Base-by-base conservation (phyloP, 192 early-diverging fungal genomes). In the Coemansia sp. region DNA sequence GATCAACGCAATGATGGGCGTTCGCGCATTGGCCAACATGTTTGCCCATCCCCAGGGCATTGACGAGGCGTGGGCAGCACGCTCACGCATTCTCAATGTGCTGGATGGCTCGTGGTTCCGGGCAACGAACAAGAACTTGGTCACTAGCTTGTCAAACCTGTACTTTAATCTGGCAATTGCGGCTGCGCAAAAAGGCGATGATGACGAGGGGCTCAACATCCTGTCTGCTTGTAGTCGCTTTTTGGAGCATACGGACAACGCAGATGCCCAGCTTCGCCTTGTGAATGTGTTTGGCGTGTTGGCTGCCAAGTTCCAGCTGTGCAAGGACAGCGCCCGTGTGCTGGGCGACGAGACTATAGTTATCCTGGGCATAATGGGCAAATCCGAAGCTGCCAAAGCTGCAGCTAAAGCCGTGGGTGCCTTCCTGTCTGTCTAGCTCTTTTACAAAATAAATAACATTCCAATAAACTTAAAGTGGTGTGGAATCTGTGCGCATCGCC, bases 1-100 rank as follows among this genome's bases (percentile, higher is more conserved):
- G 49, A 87, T 89, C 27, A 93, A 92, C 60, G 70, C 85, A 23
- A 94, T 94, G 92, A 74, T 96, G 81, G 82, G 83, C 7, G 61
- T 88, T 10, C 88, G 94, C 35, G 78, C 82, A 3, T 62, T 93
- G 8, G 83, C 84, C 49, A 96, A 96, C 61, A 68, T 86, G n/a
- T 93, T 91, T 60, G 84, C 83, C 27, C 83, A 78, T 2, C 61
- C 66, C 0, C 65, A 70, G 25, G 89, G 88, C 8, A 54, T 27
- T 14, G 65, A 62, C 9, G 32, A 66, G 11, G 52, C 82, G 15
- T 84, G 76, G 80, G 60, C 65, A 10, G 51, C 61, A 48, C 73
- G 72, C 17, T 64, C 58, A 35, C 22, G 7, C 9, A 60, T 81
- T n/a, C 55, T 81, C 14, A 37, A 63, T n/a, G 59, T 63, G 2